phyloP scores from a whole-genome alignment of 306 rosid genomes.

The Gastrolobium villosum region DNA sequence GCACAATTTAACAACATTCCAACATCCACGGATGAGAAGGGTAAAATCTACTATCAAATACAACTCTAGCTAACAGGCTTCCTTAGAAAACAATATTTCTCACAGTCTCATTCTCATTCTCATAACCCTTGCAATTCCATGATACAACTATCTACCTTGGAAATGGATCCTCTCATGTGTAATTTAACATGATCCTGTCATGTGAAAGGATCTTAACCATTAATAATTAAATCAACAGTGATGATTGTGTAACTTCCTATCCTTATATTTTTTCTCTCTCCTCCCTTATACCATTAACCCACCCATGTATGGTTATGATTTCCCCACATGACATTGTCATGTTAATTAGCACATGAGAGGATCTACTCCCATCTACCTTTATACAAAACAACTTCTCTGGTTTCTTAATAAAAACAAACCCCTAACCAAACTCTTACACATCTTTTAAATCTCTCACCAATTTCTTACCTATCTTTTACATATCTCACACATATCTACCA shows the following conservation, averaged over 20 bases:
- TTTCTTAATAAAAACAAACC: background rate
- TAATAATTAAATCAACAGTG: too few relatives aligned
- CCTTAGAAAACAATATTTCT: background rate
- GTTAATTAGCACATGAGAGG: too few relatives aligned
- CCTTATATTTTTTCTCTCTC: too few relatives aligned
- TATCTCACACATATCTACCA: background rate
- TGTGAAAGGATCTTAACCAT: too few relatives aligned
- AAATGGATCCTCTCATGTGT: too few relatives aligned
- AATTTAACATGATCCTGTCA: too few relatives aligned
- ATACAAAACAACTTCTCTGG: background rate
- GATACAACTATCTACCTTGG: too few relatives aligned
- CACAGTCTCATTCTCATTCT: background rate
- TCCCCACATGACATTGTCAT: too few relatives aligned
- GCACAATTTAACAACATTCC: constrained; percentile 10
- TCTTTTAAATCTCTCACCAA: background rate
- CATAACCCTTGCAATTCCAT: constrained; percentile 4
- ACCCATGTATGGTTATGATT: too few relatives aligned
- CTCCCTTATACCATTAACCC: too few relatives aligned
- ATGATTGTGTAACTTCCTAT: too few relatives aligned
- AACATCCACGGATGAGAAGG: background rate
- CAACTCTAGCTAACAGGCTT: background rate
- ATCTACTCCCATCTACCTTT: too few relatives aligned
- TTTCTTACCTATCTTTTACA: background rate
- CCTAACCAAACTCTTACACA: background rate
- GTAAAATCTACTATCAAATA: background rate